These are phyloP conservation scores for Castanopsis chinensis DNA, from an alignment of 306 rosid species.

Conservation along the genomic window DNA sequence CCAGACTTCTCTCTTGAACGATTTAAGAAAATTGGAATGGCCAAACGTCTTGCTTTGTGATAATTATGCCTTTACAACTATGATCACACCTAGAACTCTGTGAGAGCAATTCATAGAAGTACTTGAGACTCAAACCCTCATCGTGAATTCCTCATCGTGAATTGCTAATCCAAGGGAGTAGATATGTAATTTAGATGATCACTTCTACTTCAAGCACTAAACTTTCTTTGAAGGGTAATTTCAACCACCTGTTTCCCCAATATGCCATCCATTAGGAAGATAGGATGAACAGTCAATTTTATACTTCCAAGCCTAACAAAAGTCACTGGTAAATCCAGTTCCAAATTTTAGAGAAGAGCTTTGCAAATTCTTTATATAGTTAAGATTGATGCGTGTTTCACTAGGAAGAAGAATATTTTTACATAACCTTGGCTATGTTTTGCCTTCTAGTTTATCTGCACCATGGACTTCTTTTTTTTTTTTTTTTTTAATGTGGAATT, in stretches of 20 bases:
- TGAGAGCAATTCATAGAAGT: too few species aligned
- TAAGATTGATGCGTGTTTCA: neutral
- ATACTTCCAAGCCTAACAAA: neutral
- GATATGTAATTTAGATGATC: too few species aligned
- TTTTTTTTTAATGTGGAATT: neutral
- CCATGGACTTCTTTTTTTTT: neutral
- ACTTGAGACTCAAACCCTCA: too few species aligned
- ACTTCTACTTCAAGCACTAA: too few species aligned
- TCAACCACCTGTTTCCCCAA: neutral
- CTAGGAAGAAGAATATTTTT: too few species aligned
- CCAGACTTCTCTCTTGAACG: neutral
- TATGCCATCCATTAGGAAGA: neutral
- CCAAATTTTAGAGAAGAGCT: neutral
- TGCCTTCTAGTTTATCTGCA: too few species aligned
- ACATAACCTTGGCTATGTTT: too few species aligned
- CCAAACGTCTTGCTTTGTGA: neutral
- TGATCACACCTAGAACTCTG: too few species aligned
- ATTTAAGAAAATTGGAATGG: neutral
- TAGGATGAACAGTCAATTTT: neutral
- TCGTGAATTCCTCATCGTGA: too few species aligned
- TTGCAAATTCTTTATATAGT: neutral
- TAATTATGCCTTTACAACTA: neutral
- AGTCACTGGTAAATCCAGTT: neutral
- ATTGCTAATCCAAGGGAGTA: too few species aligned
- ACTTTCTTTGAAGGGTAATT: neutral